Base-by-base conservation (phyloP, 208 protist species). In the Crithidia acanthocephali region DNA sequence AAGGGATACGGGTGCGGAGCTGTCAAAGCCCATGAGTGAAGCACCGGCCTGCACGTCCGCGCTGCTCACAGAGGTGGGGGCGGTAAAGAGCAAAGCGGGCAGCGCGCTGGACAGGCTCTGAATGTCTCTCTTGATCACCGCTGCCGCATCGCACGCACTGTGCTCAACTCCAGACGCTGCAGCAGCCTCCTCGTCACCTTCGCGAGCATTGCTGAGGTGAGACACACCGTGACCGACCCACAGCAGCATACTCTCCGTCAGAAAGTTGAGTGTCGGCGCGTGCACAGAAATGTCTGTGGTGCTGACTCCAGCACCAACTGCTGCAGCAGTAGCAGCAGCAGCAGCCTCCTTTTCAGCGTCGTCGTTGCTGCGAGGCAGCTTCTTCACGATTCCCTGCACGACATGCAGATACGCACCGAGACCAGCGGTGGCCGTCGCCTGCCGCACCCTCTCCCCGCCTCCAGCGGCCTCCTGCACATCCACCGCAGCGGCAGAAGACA, bases 341-440 rank as follows among this genome's bases (percentile, higher is more conserved):
- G 27, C 27, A 6, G n/a, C 45, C 22, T n/a, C 48, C 44, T 25
- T 32, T 35, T 68, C 33, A 16, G 25, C n/a, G 23, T 22, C 28
- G 18, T 25, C 23, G 11, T 16, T 33, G 8, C 18, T 10, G 1
- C 22, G 40, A 10, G 55, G 42, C 64, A 53, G 18, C n/a, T 53
- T 27, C 25, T 50, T 52, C 27, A 72, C 25, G 18, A 65, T 30
- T 2, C 68, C 73, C 22, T 53, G 58, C 33, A 74, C 44, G 6
- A 71, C 79, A 52, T 74, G 69, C 67, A 84, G 44, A 60, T 74
- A 80, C 9, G 76, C 57, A 51, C 74, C 66, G 27, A 74, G 44
- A n/a, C 59, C 59, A 11, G 79, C 79, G 0, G 69, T 64, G 23
- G 73, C 48, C 5, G 58, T 56, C 2, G 74, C 68, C 45, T 69